Evolutionary conservation across 1,284 basidiomycete species (phyloP).

Genomic region (Mrakiaceae sp.): DNA sequence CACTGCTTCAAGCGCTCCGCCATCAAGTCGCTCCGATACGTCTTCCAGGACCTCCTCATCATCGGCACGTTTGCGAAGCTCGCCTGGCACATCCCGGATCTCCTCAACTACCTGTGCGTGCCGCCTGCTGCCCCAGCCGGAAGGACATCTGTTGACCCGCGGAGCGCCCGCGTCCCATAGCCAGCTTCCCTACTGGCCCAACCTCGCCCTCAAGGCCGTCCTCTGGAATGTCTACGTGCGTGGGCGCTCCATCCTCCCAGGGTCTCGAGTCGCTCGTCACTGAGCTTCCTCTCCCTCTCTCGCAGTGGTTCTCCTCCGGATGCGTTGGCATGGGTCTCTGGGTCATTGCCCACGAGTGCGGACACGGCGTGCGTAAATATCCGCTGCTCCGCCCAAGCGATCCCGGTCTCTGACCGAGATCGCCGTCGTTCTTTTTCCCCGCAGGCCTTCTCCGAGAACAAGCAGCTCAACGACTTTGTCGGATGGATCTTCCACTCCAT

Average conservation of each 20-base stretch:
- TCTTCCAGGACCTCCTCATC: constrained; percentile 16
- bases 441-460: constrained; percentile 76
- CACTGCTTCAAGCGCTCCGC: constrained; percentile 18
- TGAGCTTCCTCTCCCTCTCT: too few relatives aligned
- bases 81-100: constrained; percentile 9
- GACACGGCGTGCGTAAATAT: constrained; percentile 53
- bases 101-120: constrained; percentile 11
- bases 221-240: constrained; percentile 63
- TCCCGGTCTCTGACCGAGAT: background rate
- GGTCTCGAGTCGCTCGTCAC: too few relatives aligned
- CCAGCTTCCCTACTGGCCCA: constrained; percentile 9
- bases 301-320: constrained; percentile 56
- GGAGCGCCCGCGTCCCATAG: background rate
- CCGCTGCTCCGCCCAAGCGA: background rate
- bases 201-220: constrained; percentile 35
- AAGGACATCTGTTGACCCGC: background rate
- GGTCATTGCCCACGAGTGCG: constrained; percentile 47
- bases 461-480: constrained; percentile 81
- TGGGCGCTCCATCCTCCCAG: too few relatives aligned
- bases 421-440: background rate
- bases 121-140: background rate
- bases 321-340: constrained; percentile 75
- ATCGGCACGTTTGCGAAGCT: constrained; percentile 3
- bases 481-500: constrained; percentile 90
- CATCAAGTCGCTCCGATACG: constrained; percentile 11